Conservation (phyloP, 2,329 filamentous ascomycete species). For the Coleophoma eucalyptorum region DNA sequence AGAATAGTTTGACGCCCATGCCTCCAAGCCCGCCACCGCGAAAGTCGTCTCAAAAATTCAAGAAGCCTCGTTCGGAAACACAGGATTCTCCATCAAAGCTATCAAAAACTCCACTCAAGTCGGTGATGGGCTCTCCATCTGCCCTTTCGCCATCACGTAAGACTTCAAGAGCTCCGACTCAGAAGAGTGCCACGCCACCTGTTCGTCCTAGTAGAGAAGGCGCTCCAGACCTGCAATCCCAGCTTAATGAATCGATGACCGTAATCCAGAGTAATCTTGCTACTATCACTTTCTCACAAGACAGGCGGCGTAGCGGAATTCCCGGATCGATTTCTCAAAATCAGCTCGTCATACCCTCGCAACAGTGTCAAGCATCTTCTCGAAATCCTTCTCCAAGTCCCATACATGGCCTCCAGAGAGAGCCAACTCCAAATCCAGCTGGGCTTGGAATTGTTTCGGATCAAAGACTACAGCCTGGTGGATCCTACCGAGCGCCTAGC, state of each 20-base stretch:
- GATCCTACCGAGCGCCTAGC: constrained; percentile 41
- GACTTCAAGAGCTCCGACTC: constrained; percentile 10
- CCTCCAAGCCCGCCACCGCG: constrained; percentile 59
- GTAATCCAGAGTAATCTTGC: constrained; percentile 59
- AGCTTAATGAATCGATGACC: constrained; percentile 46
- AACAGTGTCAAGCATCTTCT: constrained; percentile 27
- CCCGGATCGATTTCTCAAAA: constrained; percentile 19
- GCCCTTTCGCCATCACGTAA: constrained; percentile 6
- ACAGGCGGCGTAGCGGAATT: constrained; percentile 17
- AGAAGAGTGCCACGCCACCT: constrained; percentile 38
- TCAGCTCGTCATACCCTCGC: constrained; percentile 28
- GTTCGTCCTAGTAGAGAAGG: constrained; percentile 65
- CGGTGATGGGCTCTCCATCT: constrained; percentile 18
- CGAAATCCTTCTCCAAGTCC: constrained; percentile 28
- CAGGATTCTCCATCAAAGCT: constrained; percentile 35
- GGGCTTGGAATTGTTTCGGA: constrained; percentile 27
- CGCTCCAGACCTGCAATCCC: constrained; percentile 56
- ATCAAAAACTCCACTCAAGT: constrained; percentile 26
- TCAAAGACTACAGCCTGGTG: constrained; percentile 15
- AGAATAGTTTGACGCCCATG: constrained; percentile 33
- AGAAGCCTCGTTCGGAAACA: constrained; percentile 29
- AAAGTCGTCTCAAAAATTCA: constrained; percentile 56
- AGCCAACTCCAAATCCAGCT: constrained; percentile 21
- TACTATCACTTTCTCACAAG: constrained; percentile 15
- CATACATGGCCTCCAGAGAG: constrained; percentile 23